These are phyloP conservation scores for Crithidia fasciculata DNA, from an alignment of 208 protist genomes.

Conservation along the genomic window DNA sequence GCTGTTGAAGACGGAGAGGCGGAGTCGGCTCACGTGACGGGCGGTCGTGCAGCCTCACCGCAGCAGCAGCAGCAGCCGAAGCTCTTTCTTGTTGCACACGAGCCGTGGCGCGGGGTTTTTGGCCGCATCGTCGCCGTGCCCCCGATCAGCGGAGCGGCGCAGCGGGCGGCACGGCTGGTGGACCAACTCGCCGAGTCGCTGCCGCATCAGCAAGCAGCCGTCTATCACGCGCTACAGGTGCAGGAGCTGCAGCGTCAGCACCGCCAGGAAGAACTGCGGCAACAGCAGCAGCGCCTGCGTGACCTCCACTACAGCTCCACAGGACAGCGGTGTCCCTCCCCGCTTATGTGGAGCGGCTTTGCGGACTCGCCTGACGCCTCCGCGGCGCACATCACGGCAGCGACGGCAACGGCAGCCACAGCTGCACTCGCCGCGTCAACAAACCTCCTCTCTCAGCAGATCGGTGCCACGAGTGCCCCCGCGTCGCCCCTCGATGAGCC, in stretches of 20 bases:
- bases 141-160: conserved; percentile 24
- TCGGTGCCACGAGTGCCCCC: not conserved
- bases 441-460: not conserved
- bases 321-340: too few species aligned
- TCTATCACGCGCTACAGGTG: not conserved
- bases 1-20: not conserved
- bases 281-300: not conserved
- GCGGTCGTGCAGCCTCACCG: not conserved
- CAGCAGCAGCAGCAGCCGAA: not conserved
- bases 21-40: not conserved
- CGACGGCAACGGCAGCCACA: not conserved
- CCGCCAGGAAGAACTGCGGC: not conserved
- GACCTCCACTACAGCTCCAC: not conserved
- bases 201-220: conserved; percentile 14
- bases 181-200: conserved; percentile 2
- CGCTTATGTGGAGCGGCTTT: not conserved
- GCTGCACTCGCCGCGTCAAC: too few species aligned
- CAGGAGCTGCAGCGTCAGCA: conserved; percentile 9
- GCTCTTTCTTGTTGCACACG: conserved; percentile 22
- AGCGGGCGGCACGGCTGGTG: conserved; percentile 18
- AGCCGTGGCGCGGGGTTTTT: conserved; percentile 30
- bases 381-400: not conserved
- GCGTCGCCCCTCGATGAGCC: not conserved
- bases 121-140: conserved; percentile 12
- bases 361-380: not conserved